These are phyloP conservation scores for Phragmites australis DNA, from an alignment of 176 grass and related monocot species.

Conservation along the genomic window DNA sequence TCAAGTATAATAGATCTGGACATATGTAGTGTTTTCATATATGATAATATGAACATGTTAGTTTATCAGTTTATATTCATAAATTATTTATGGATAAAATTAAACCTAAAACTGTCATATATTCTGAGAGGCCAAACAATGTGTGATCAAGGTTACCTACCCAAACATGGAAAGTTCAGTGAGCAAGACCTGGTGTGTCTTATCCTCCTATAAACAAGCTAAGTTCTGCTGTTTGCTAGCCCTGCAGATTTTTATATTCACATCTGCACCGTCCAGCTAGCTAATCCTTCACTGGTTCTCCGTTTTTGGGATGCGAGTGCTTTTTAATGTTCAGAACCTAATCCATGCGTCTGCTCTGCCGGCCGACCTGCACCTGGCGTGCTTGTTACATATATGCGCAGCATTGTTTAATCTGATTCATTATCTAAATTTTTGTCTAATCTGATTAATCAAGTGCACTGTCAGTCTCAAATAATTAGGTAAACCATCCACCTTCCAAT, in stretches of 20 bases:
- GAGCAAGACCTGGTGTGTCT: neutral
- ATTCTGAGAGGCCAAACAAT: no score
- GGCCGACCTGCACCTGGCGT: conserved; percentile 20
- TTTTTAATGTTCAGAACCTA: conserved; percentile 41
- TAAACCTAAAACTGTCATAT: no score
- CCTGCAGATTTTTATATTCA: neutral
- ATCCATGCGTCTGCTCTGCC: conserved; percentile 33
- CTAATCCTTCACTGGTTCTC: neutral
- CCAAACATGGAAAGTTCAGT: conserved; percentile 39
- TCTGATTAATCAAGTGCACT: conserved; percentile 24
- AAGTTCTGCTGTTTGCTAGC: neutral
- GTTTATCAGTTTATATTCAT: no score
- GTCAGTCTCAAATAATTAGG: conserved; percentile 50
- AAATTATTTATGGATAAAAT: no score
- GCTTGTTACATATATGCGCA: neutral
- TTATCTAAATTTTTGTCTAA: neutral
- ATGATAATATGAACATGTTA: no score
- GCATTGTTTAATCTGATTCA: neutral
- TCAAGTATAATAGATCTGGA: no score
- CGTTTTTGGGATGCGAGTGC: conserved; percentile 40
- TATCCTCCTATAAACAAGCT: neutral
- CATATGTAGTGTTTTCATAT: no score
- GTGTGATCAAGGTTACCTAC: conserved; percentile 2
- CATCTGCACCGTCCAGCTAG: neutral
- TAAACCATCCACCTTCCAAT: conserved; percentile 41